Evolutionary conservation across 2,329 filamentous ascomycete genomes (phyloP), one percentile per base, ranked within the genome.

Genomic region (Cordyceps militaris): DNA sequence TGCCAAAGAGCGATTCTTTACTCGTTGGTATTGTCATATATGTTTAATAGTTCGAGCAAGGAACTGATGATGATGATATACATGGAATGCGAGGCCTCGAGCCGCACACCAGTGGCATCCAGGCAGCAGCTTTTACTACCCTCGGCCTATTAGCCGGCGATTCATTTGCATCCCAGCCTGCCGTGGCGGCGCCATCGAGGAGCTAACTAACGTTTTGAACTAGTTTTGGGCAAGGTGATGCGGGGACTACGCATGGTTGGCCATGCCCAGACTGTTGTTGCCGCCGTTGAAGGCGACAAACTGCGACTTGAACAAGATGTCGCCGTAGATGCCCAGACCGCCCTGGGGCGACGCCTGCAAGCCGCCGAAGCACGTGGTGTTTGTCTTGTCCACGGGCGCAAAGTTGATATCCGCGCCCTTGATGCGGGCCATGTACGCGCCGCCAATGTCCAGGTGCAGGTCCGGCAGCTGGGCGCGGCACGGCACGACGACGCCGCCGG

Each of bases 301-400:
- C 65, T 83, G 78, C 32, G 78, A 80, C 73, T 83, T 83, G 73
- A 84, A 83, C 66, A 84, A 78, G 64, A 83, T 78, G 65, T 84
- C 81, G 19, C 82, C 81, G 65, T 80, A 84, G 66, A 90, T 84
- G 70, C 85, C 81, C 38, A 87, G 69, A 28, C 73, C 71, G 14
- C 61, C 62, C 0, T 73, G 73, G 1, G 77, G 74, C 48, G 80
- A 82, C 32, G 79, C 76, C 72, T 89, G 86, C 19, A 89, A 71
- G 63, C 85, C 86, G 60, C 85, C 86, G 63, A 86, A 88, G 74
- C 86, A 89, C 57, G 75, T n/a, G 11, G 11, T 73, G 81, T 79
- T 81, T 43, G 76, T 75, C 52, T 73, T 73, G 48, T 76, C 71
- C 10, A 83, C 71, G 28, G 71, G 64, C 2, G 79, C 75, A 62